Conservation (phyloP, 208 protist genomes). For the Acanthamoeba healyi region DNA sequence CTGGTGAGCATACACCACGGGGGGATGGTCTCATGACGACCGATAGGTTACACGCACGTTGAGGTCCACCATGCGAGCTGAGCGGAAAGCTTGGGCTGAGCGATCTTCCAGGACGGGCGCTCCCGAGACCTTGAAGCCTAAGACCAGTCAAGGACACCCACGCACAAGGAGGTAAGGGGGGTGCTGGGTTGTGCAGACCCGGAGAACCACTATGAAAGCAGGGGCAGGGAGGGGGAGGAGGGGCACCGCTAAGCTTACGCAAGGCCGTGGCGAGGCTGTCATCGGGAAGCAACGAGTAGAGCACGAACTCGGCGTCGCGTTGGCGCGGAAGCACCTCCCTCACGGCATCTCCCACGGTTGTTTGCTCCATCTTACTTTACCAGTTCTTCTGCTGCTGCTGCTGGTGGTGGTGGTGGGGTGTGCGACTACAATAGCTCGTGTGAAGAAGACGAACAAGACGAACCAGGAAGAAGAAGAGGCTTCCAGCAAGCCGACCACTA, state of each 20-base stretch:
- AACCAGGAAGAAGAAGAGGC: no score
- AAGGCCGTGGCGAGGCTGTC: not conserved
- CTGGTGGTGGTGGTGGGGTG: not conserved
- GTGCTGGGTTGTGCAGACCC: no score
- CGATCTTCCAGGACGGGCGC: not conserved
- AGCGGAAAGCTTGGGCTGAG: not conserved
- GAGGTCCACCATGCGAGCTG: constrained; percentile 4
- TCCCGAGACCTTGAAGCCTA: not conserved
- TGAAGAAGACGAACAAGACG: no score
- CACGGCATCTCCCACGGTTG: not conserved
- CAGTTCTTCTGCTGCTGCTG: not conserved
- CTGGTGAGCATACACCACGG: not conserved
- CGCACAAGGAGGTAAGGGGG: not conserved
- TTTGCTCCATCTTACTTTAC: not conserved
- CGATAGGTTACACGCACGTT: not conserved
- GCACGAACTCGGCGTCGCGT: constrained; percentile 1
- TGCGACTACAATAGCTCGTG: no score
- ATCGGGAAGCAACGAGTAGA: not conserved
- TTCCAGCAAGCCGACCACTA: no score
- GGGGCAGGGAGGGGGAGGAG: not conserved
- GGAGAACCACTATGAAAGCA: not conserved
- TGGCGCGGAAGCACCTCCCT: not conserved
- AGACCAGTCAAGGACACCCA: no score
- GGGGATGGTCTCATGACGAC: not conserved
- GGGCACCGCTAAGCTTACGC: not conserved